Percentiles rank a stretch among this genome's conserved stretches.
These are phyloP conservation scores for Pterulicium gracile DNA, from an alignment of 1,284 basidiomycete genomes.

Conservation along the genomic window DNA sequence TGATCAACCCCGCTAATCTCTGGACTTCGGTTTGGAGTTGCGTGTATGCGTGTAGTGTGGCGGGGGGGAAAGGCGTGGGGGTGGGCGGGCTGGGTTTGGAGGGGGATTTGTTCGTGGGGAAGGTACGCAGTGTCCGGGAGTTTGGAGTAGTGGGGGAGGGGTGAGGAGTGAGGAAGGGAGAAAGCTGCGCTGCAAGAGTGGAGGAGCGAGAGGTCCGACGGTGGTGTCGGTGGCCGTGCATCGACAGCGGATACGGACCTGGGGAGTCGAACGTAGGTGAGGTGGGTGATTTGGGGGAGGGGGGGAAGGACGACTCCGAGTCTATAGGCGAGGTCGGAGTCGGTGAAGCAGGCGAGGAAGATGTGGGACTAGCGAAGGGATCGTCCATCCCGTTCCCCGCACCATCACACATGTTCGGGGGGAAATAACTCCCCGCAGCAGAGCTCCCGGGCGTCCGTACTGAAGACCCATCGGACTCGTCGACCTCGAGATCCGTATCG, in stretches of 20 bases:
- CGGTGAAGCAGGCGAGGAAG: too few species aligned
- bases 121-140: too few species aligned
- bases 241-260: background rate
- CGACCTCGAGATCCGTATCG: conserved; percentile 1
- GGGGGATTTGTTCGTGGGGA: background rate
- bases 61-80: background rate
- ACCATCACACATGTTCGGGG: background rate
- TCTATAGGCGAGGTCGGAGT: background rate
- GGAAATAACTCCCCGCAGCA: background rate
- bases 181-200: too few species aligned
- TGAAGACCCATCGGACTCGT: background rate
- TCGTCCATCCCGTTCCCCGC: background rate
- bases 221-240: background rate
- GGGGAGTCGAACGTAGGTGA: too few species aligned
- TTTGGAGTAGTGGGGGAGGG: too few species aligned
- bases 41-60: background rate
- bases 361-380: background rate
- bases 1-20: background rate
- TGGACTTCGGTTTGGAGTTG: background rate
- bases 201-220: too few species aligned
- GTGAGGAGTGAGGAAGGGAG: too few species aligned
- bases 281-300: too few species aligned
- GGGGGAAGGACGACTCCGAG: too few species aligned
- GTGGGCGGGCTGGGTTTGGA: background rate
- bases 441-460: background rate